Evolutionary conservation across 2,329 filamentous ascomycete genomes (phyloP).

Genomic region (Microcera coccophila): DNA sequence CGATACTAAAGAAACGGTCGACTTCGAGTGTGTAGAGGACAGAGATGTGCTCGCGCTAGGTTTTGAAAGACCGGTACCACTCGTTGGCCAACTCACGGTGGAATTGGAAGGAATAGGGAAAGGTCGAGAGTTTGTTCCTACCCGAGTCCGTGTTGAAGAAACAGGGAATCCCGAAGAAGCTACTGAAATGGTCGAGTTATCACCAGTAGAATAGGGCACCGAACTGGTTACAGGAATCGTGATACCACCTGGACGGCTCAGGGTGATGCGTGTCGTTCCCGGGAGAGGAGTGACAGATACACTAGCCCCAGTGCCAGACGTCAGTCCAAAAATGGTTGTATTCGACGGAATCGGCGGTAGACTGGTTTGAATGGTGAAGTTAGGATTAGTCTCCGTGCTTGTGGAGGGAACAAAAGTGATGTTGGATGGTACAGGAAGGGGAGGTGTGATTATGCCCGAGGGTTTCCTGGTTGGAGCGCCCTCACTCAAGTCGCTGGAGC

Average conservation of each 20-base stretch:
- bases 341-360: slow-evolving; percentile 1
- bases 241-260: neutral
- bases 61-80: slow-evolving; percentile 2
- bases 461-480: no score
- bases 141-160: neutral
- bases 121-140: neutral
- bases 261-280: neutral
- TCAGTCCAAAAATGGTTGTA: neutral
- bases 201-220: neutral
- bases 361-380: slow-evolving; percentile 4
- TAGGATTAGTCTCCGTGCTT: neutral
- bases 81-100: slow-evolving; percentile 1
- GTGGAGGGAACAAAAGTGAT: slow-evolving; percentile 1
- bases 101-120: slow-evolving; percentile 5
- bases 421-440: slow-evolving; percentile 8
- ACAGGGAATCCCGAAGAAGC: neutral
- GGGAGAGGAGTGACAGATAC: neutral
- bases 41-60: neutral
- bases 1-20: neutral
- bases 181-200: neutral
- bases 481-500: neutral
- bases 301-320: neutral
- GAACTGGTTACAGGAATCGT: neutral
- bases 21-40: neutral
- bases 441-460: slow-evolving; percentile 6